Conservation (phyloP, 805 yeast genomes). For the Schwanniomyces occidentalis region DNA sequence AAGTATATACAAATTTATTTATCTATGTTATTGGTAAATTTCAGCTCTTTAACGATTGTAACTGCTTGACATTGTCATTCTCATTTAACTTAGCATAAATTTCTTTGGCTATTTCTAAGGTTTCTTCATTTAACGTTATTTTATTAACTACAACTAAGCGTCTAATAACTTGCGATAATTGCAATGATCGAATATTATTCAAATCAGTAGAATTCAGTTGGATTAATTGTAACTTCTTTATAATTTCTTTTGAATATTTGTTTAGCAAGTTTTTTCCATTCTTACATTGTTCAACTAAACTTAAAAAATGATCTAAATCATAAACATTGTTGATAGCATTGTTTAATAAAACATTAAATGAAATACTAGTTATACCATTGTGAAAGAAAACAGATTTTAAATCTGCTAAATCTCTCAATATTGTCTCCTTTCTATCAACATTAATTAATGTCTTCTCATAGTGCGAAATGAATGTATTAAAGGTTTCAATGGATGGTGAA, state of each 20-base stretch:
- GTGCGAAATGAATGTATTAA: constrained; percentile 18
- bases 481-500: constrained; percentile 24
- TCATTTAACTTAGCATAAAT: neutral
- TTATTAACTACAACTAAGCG: constrained; percentile 11
- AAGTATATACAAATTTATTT: no score
- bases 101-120: constrained; percentile 5
- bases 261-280: constrained; percentile 11
- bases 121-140: constrained; percentile 5
- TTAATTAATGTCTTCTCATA: constrained; percentile 13
- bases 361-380: constrained; percentile 13
- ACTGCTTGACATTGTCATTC: neutral
- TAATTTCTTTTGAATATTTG: constrained; percentile 17
- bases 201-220: constrained; percentile 9
- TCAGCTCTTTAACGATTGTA: neutral
- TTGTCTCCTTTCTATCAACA: constrained; percentile 6
- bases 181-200: constrained; percentile 14
- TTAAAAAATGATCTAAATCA: constrained; percentile 30
- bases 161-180: constrained; percentile 22
- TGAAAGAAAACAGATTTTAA: constrained; percentile 33
- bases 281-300: constrained; percentile 14
- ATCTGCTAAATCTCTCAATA: constrained; percentile 20
- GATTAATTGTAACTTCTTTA: constrained; percentile 17
- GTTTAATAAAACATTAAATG: constrained; percentile 22
- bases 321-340: constrained; percentile 18
- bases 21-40: neutral